A percentile compares a stretch with the other conserved stretches of the same genome.
phyloP scores from a whole-genome alignment of 768 basidiomycete genomes.

The Suillus occidentalis region DNA sequence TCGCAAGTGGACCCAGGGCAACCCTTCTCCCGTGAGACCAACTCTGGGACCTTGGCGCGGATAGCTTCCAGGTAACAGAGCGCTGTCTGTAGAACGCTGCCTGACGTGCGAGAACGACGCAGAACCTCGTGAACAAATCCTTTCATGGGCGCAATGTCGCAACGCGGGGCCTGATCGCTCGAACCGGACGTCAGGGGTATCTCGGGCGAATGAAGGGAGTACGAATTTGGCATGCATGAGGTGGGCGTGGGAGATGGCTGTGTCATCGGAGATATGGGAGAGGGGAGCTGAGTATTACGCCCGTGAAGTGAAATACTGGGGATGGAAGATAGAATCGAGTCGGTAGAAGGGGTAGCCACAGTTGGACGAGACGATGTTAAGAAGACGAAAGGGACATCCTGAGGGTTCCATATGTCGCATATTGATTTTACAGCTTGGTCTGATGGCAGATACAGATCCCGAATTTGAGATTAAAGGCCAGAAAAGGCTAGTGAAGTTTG shows the following conservation, averaged over 20 bases:
- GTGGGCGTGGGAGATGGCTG: constrained; percentile 34
- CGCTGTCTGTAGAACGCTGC: constrained; percentile 82
- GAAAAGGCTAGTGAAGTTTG: constrained; percentile 1
- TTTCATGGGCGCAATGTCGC: constrained; percentile 58
- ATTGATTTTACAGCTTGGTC: constrained; percentile 80
- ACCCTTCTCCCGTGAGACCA: constrained; percentile 50
- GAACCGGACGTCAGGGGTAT: constrained; percentile 13
- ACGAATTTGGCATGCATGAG: constrained; percentile 29
- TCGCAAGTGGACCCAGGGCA: constrained; percentile 44
- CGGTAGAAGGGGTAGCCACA: constrained; percentile 16
- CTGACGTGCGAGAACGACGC: constrained; percentile 81
- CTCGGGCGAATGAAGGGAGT: constrained; percentile 22
- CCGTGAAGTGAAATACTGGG: constrained; percentile 9
- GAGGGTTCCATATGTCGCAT: constrained; percentile 77
- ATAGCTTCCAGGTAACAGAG: constrained; percentile 86
- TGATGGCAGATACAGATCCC: constrained; percentile 27
- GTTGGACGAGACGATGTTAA: constrained; percentile 36
- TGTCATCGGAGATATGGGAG: constrained; percentile 53
- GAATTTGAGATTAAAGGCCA: constrained; percentile 17
- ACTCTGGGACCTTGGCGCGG: constrained; percentile 66
- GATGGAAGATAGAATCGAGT: constrained; percentile 4
- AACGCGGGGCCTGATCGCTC: constrained; percentile 17
- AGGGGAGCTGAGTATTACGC: constrained; percentile 48
- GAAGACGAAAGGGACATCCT: constrained; percentile 68
- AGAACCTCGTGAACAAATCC: constrained; percentile 88